Evolutionary conservation across 2,329 filamentous ascomycete species (phyloP), one percentile per base, ranked within the genome.

Genomic region (Ceratocystis colombiana): DNA sequence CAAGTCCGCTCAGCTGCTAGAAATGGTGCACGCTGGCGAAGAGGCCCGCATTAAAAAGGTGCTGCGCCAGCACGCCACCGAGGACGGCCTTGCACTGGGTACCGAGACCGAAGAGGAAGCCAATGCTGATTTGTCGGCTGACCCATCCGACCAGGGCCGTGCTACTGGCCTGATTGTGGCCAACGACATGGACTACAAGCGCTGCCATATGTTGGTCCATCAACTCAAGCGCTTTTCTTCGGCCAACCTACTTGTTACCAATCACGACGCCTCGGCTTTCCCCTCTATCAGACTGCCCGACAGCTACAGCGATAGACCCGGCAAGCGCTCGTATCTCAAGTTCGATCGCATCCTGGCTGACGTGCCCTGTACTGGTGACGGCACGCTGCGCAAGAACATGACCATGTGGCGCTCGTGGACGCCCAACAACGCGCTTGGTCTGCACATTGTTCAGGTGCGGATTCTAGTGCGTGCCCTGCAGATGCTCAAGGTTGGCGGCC

Each of bases 191-290:
- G 94, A 99, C 75, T 96, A 96, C 79, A 95, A 93, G 80, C 88
- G 94, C 70, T 90, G 90, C 66, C 94, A 97, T 77, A 94, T 99
- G 89, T 79, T 99, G 74, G 90, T 96, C 61, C 94, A 99, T 76
- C 94, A 99, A 77, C 88, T 97, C 72, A 99, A 99, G 82, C 88
- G 94, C 69, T 82, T 99, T 63, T 96, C 93, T 69, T 97, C 94
- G 3, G 93, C 94, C 2, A 99, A 99, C 75, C 80, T 99, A 71
- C 88, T 99, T 69, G 93, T 99, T 69, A 97, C 91, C 53, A 97
- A 99, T 75, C 93, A 99, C 78, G 94, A 99, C 75, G 94, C 94
- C 53, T 96, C 92, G 3, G 86, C 96, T 75, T 99, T 92, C 76
- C 94, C 94, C 2, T 91, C 92, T 0, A 90, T 99, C 72, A 90